Percentiles rank a stretch among this genome's conserved stretches.
Conservation (phyloP, 352 stramenopile genomes). For the Pythium graminicola region DNA sequence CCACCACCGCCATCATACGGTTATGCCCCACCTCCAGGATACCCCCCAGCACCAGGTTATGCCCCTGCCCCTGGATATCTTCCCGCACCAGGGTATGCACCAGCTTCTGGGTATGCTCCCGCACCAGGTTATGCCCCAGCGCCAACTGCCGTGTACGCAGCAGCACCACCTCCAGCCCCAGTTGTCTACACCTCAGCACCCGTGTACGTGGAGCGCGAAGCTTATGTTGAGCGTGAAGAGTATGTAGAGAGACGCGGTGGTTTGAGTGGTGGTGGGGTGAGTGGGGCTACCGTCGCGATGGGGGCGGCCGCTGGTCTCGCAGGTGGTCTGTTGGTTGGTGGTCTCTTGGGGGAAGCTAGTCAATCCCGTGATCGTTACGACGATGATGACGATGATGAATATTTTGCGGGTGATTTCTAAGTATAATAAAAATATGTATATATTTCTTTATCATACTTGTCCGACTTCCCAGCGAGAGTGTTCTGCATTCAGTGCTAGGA, state of each 20-base stretch:
- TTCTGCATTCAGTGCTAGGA: too few relatives aligned
- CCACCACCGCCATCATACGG: neutral
- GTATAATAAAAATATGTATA: too few relatives aligned
- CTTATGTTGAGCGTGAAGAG: neutral
- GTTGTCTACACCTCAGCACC: neutral
- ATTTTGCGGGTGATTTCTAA: neutral
- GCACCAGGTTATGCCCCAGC: neutral
- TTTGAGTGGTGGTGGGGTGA: neutral
- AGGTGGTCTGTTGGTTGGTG: neutral
- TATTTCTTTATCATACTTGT: too few relatives aligned
- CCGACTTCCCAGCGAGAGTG: too few relatives aligned
- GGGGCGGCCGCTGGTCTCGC: neutral
- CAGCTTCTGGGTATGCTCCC: neutral
- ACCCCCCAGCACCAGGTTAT: neutral
- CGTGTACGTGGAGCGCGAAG: neutral
- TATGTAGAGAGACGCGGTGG: too few relatives aligned
- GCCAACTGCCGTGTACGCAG: neutral
- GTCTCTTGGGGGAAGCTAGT: neutral
- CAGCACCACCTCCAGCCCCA: neutral
- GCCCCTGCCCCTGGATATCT: neutral
- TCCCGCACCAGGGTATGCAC: neutral
- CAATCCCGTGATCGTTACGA: neutral
- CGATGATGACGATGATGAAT: neutral
- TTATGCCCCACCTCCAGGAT: neutral
- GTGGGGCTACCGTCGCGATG: neutral